Evolutionary conservation across 805 yeast genomes (phyloP), one percentile per base, ranked within the genome.

Genomic region (Spencermartinsiella europaea): DNA sequence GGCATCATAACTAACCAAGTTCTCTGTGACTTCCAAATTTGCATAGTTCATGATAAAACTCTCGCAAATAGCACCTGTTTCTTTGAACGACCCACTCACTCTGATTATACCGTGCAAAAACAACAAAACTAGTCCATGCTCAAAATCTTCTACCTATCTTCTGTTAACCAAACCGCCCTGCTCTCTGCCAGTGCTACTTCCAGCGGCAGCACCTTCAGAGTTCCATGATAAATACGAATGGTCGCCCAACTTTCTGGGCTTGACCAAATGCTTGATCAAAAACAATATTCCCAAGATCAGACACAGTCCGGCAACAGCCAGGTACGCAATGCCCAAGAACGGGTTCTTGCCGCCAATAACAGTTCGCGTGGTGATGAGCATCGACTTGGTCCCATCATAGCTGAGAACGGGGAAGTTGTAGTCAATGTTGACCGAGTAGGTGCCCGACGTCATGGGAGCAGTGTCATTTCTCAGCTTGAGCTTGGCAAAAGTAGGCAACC

Each of bases 341-440:
- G 83, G 64, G 64, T 91, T 89, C 42, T 95, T 73, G 12, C 96
- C 97, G 8, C 99, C 99, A 54, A 89, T 75, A 1, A 83, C 80
- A 34, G 86, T 76, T 49, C 84, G 82, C 3, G 96, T 88, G 7
- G 96, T 81, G 17, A 93, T 65, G 0, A 91, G 83, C 36, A 91
- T 53, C 2, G 87, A 76, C 66, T 93, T 93, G 17, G 86, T 79
- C n/a, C 99, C 99, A 2, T 95, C 95, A 68, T 80, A 93, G 3
- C 77, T 66, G 0, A 81, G 63, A 12, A 87, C 91, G 1, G 96
- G 95, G 67, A 85, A 93, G 66, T 89, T 83, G 66, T 84, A 65
- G 7, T 72, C 87, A 50, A 91, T 75, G 42, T 74, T 73, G 38
- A 89, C 67, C 49, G 74, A 71, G 64, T 91, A 93, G 8, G 77